A percentile compares a stretch with the other conserved stretches of the same genome.
Conservation (phyloP, 768 basidiomycete species). For the Termitomyces sp. region DNA sequence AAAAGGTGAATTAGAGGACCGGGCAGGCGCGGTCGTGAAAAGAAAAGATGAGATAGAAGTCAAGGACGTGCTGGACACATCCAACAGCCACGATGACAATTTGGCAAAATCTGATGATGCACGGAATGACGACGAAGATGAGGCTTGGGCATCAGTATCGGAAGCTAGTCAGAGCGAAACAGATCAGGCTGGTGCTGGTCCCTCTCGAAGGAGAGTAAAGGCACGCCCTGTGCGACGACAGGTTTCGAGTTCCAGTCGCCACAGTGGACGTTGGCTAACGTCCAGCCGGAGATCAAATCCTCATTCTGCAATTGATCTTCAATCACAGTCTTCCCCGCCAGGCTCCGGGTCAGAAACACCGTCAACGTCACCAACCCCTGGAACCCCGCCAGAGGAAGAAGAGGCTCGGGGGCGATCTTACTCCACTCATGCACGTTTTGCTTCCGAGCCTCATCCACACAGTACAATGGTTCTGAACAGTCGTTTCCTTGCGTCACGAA, state of each 20-base stretch:
- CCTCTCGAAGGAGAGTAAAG: slow-evolving; percentile 9
- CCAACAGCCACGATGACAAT: slow-evolving; percentile 10
- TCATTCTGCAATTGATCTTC: background rate
- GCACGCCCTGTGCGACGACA: slow-evolving; percentile 5
- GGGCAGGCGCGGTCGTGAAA: background rate
- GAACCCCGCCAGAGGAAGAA: slow-evolving; percentile 5
- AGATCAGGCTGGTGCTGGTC: background rate
- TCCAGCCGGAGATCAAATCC: slow-evolving; percentile 10
- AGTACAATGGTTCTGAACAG: background rate
- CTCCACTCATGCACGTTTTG: background rate
- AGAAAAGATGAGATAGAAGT: slow-evolving; percentile 8
- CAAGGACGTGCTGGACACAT: slow-evolving; percentile 7
- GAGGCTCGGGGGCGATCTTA: slow-evolving; percentile 7
- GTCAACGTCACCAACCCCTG: slow-evolving; percentile 1
- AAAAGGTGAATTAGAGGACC: slow-evolving; percentile 3
- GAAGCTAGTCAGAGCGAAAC: slow-evolving; percentile 31
- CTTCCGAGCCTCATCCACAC: background rate
- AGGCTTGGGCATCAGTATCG: slow-evolving; percentile 65
- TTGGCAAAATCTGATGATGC: slow-evolving; percentile 7
- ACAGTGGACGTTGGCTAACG: slow-evolving; percentile 5
- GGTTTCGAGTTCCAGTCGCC: slow-evolving; percentile 4
- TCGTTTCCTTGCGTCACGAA: background rate
- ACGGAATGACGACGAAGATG: slow-evolving; percentile 44
- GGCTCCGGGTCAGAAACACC: background rate
- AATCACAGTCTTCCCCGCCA: background rate